Evolutionary conservation across 2,329 filamentous ascomycete species (phyloP).

Genomic region (Mycogone perniciosa): DNA sequence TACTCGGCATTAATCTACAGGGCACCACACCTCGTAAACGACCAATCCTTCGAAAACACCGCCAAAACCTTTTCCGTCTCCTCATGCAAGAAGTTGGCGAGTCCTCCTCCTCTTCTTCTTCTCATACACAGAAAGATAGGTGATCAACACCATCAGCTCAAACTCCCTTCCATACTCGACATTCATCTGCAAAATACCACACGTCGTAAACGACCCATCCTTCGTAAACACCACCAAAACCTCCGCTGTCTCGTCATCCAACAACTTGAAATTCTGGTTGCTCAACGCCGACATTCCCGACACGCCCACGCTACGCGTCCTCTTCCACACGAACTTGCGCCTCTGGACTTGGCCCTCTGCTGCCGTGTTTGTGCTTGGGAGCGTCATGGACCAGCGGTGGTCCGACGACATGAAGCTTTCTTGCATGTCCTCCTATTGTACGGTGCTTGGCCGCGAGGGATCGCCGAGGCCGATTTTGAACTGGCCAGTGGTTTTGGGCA

Average conservation of each 20-base stretch:
- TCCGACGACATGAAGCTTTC: conserved; percentile 4
- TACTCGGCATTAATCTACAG: conserved; percentile 14
- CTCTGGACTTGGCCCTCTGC: not conserved
- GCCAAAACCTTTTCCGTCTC: too few species aligned
- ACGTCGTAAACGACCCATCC: conserved; percentile 4
- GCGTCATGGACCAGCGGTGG: conserved; percentile 3
- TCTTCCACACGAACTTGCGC: conserved; percentile 12
- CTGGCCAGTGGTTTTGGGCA: conserved; percentile 8
- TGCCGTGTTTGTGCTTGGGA: not conserved
- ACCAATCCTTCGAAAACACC: not conserved
- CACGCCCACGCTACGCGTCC: conserved; percentile 9
- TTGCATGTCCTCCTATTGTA: conserved; percentile 14
- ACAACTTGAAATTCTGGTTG: conserved; percentile 11
- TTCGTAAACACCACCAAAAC: conserved; percentile 14
- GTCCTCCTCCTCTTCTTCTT: conserved; percentile 1
- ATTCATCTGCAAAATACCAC: conserved; percentile 14
- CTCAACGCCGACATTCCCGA: conserved; percentile 1
- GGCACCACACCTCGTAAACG: conserved; percentile 7
- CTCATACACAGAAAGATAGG: conserved; percentile 14
- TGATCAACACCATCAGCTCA: conserved; percentile 12
- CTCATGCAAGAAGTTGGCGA: too few species aligned
- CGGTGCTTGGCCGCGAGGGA: not conserved
- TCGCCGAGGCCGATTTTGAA: conserved; percentile 16
- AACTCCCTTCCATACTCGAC: conserved; percentile 11
- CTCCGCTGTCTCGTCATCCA: conserved; percentile 5